Conservation (phyloP, 352 stramenopile genomes). For the Globisporangium carolinianum region DNA sequence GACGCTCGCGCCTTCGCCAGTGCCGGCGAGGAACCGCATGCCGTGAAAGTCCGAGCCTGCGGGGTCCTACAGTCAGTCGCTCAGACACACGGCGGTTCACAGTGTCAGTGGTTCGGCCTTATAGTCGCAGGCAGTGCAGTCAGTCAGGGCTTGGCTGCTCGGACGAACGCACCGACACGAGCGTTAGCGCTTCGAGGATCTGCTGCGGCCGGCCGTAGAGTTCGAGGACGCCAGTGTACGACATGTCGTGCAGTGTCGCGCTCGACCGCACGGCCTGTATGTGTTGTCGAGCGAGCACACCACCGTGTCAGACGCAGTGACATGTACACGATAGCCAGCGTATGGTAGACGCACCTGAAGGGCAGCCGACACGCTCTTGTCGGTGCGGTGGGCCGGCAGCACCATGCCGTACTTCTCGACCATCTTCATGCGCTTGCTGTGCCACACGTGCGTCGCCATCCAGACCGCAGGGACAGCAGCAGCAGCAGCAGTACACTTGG, state of each 20-base stretch:
- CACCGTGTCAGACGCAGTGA: too few species aligned
- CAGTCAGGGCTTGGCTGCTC: not conserved
- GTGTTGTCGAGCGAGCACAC: not conserved
- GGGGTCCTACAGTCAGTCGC: conserved; percentile 26
- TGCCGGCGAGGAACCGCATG: conserved; percentile 38
- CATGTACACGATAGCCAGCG: too few species aligned
- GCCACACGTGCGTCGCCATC: conserved; percentile 67
- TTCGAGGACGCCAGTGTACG: conserved; percentile 65
- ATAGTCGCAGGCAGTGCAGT: not conserved
- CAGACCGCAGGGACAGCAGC: conserved; percentile 18
- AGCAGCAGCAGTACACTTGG: not conserved
- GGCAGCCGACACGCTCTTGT: conserved; percentile 62
- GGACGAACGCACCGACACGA: conserved; percentile 27
- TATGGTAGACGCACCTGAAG: conserved; percentile 17
- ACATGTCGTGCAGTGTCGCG: conserved; percentile 50
- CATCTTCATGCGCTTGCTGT: conserved; percentile 78
- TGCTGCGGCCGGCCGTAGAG: conserved; percentile 47
- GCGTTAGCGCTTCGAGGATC: conserved; percentile 51
- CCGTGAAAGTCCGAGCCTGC: conserved; percentile 59
- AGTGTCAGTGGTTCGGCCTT: not conserved
- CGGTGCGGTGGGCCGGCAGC: conserved; percentile 34
- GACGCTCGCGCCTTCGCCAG: conserved; percentile 40
- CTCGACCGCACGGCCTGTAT: conserved; percentile 33
- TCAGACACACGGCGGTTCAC: not conserved
- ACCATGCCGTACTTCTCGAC: conserved; percentile 34